Evolutionary conservation across 2,329 filamentous ascomycete genomes (phyloP).

Genomic region (Escovopsis sp.): DNA sequence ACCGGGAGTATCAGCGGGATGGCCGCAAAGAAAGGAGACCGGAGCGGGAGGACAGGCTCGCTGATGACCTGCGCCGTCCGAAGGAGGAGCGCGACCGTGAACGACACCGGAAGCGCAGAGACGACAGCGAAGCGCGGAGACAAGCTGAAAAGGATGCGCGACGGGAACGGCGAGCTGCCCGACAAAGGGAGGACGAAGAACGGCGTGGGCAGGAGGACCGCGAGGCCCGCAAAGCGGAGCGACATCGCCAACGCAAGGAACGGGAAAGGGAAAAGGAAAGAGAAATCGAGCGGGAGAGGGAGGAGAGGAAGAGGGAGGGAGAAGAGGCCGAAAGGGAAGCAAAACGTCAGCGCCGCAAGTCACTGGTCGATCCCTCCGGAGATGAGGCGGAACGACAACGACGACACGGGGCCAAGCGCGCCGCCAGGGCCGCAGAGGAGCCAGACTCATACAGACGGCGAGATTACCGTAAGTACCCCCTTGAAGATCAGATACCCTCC

Average conservation of each 20-base stretch:
- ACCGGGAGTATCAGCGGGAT: slow-evolving; percentile 42
- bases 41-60: slow-evolving; percentile 25
- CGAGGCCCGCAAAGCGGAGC: slow-evolving; percentile 34
- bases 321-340: slow-evolving; percentile 30
- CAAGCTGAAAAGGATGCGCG: slow-evolving; percentile 45
- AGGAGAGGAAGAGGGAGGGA: slow-evolving; percentile 24
- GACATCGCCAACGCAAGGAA: slow-evolving; percentile 34
- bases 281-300: slow-evolving; percentile 5
- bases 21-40: slow-evolving; percentile 46
- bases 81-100: slow-evolving; percentile 44
- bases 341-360: slow-evolving; percentile 35
- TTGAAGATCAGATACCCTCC: slow-evolving; percentile 31
- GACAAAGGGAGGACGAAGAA: slow-evolving; percentile 34
- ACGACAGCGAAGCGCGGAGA: slow-evolving; percentile 36
- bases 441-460: slow-evolving; percentile 19
- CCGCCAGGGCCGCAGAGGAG: slow-evolving; percentile 26
- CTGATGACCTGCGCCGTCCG: slow-evolving; percentile 39
- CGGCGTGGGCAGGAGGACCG: slow-evolving; percentile 33
- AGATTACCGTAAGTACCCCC: slow-evolving; percentile 26
- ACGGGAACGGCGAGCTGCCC: slow-evolving; percentile 36
- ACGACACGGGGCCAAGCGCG: slow-evolving; percentile 37
- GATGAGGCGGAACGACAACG: slow-evolving; percentile 42
- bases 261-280: slow-evolving; percentile 28
- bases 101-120: slow-evolving; percentile 39
- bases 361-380: slow-evolving; percentile 25